These are phyloP conservation scores for Thelephora terrestris DNA, from an alignment of 1,284 basidiomycete genomes.

Conservation along the genomic window DNA sequence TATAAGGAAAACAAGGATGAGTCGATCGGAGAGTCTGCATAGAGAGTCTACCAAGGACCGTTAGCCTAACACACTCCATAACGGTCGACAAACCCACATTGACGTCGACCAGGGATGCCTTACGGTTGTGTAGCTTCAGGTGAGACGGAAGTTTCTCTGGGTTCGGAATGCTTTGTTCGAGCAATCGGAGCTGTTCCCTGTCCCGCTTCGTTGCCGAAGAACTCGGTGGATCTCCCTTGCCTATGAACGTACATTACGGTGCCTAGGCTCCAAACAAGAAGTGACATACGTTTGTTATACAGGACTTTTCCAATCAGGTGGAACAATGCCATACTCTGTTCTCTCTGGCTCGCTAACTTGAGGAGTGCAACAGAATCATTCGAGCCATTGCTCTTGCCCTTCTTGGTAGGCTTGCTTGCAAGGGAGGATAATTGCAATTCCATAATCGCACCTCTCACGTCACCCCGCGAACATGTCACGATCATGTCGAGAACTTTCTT, in stretches of 20 bases:
- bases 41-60: slow-evolving; percentile 43
- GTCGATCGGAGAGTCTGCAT: slow-evolving; percentile 85
- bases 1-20: slow-evolving; percentile 83
- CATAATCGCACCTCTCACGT: slow-evolving; percentile 90
- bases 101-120: slow-evolving; percentile 68
- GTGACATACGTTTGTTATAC: slow-evolving; percentile 84
- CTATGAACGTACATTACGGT: slow-evolving; percentile 26
- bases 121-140: slow-evolving; percentile 51
- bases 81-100: slow-evolving; percentile 42
- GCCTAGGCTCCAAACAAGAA: background rate
- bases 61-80: background rate
- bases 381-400: slow-evolving; percentile 16
- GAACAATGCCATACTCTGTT: slow-evolving; percentile 83
- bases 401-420: slow-evolving; percentile 24
- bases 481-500: slow-evolving; percentile 66
- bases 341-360: slow-evolving; percentile 30
- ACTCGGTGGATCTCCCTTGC: slow-evolving; percentile 58
- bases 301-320: slow-evolving; percentile 90
- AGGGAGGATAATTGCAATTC: slow-evolving; percentile 76
- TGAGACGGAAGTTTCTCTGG: slow-evolving; percentile 45
- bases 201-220: slow-evolving; percentile 45
- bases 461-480: slow-evolving; percentile 75
- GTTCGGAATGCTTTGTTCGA: slow-evolving; percentile 42
- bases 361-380: slow-evolving; percentile 11
- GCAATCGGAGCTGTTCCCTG: slow-evolving; percentile 42